Evolutionary conservation across 2,329 filamentous ascomycete genomes (phyloP).

Genomic region (Fusarium sambucinum): DNA sequence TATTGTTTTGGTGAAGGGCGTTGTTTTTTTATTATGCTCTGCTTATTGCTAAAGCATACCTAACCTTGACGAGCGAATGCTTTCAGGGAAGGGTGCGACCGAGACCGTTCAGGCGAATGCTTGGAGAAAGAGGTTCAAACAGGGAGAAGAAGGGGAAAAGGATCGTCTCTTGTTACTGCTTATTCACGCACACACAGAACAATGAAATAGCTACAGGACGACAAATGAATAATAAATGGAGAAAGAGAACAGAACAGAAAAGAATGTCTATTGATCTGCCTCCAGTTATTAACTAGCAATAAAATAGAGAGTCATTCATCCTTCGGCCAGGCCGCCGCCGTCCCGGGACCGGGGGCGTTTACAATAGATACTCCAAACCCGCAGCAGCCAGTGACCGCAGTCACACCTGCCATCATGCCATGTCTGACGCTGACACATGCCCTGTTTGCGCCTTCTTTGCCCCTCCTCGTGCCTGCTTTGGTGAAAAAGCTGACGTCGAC

Average conservation of each 20-base stretch:
- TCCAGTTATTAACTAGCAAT: not conserved
- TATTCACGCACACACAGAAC: not conserved
- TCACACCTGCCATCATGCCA: conserved; percentile 28
- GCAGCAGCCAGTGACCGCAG: conserved; percentile 15
- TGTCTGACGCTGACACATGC: conserved; percentile 11
- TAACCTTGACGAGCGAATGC: conserved; percentile 3
- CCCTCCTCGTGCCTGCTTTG: conserved; percentile 23
- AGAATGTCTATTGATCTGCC: not conserved
- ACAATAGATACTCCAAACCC: conserved; percentile 9
- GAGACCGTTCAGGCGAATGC: not conserved
- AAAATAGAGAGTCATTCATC: conserved; percentile 19
- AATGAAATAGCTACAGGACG: not conserved
- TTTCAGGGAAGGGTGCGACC: not conserved
- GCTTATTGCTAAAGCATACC: conserved; percentile 8
- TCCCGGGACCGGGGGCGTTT: conserved; percentile 25
- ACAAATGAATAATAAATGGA: not conserved
- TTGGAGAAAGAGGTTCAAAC: not conserved
- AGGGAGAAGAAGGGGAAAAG: not conserved
- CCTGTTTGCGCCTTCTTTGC: conserved; percentile 22
- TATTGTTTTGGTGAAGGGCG: not conserved
- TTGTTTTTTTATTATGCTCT: not conserved
- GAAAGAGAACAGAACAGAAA: not conserved
- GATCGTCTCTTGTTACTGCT: not conserved
- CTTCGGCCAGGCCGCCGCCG: conserved; percentile 34
- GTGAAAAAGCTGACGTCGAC: conserved; percentile 33